Evolutionary conservation across 345 rosid genomes (phyloP).

Genomic region (Corchorus olitorius): DNA sequence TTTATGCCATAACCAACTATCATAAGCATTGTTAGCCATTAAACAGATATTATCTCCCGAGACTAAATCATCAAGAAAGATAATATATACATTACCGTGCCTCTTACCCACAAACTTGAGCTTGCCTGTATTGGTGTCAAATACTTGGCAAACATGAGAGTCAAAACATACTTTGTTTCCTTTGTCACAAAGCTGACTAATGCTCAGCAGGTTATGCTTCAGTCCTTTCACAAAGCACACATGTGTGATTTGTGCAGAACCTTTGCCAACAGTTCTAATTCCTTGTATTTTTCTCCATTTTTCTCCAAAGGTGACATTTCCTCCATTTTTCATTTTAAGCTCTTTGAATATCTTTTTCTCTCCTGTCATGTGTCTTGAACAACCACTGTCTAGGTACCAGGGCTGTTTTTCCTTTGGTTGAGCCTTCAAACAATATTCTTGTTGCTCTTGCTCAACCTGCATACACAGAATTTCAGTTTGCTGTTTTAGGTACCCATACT

Average conservation of each 20-base stretch:
- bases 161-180: background rate
- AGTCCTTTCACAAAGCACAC: background rate
- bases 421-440: too few relatives aligned
- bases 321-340: background rate
- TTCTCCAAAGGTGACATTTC: background rate
- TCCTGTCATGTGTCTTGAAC: slow-evolving; percentile 7
- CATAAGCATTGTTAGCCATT: background rate
- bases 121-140: too few relatives aligned
- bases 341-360: background rate
- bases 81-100: too few relatives aligned
- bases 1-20: background rate
- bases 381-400: background rate
- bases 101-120: too few relatives aligned
- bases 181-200: slow-evolving; percentile 10
- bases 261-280: background rate
- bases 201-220: background rate
- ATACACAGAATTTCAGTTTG: background rate
- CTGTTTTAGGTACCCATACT: background rate
- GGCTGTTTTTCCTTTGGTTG: background rate
- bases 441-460: background rate
- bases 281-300: background rate
- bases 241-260: background rate
- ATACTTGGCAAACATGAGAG: too few relatives aligned
- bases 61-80: too few relatives aligned
- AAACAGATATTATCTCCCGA: background rate